Conservation (phyloP, 2,329 filamentous ascomycete species). For the Fusarium sp. region DNA sequence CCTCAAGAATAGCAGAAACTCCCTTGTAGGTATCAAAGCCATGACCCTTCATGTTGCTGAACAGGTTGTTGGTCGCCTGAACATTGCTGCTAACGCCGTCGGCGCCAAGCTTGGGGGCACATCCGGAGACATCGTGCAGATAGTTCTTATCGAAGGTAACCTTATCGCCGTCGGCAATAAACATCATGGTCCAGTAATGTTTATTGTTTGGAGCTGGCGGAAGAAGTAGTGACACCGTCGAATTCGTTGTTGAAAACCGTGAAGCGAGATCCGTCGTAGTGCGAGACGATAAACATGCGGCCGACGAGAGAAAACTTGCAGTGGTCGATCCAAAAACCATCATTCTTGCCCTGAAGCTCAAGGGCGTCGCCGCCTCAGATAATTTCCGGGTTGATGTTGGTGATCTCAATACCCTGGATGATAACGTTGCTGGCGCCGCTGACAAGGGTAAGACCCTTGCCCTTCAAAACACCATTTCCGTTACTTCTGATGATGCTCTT, state of each 20-base stretch:
- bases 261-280: conserved; percentile 52
- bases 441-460: conserved; percentile 62
- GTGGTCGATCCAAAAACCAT: conserved; percentile 54
- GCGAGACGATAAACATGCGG: conserved; percentile 58
- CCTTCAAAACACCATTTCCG: conserved; percentile 50
- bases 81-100: conserved; percentile 40
- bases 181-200: conserved; percentile 55
- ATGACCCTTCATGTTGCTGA: conserved; percentile 56
- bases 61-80: conserved; percentile 51
- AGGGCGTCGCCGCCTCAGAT: conserved; percentile 55
- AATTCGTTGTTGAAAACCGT: conserved; percentile 60
- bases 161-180: conserved; percentile 49
- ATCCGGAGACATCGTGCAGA: conserved; percentile 50
- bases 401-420: conserved; percentile 65
- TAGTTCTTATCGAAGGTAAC: conserved; percentile 50
- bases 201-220: conserved; percentile 52
- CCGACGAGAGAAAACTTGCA: conserved; percentile 59
- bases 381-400: conserved; percentile 59
- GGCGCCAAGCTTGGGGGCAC: conserved; percentile 53
- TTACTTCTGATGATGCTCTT: conserved; percentile 49
- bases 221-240: conserved; percentile 54
- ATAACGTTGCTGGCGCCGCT: conserved; percentile 64
- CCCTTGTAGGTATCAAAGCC: conserved; percentile 66
- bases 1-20: conserved; percentile 46
- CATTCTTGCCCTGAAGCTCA: conserved; percentile 54